Percentiles rank a stretch among this genome's conserved stretches.
Evolutionary conservation across 225 moss, liverwort and hornwort species (phyloP).

Genomic region (Pleurozium schreberi): DNA sequence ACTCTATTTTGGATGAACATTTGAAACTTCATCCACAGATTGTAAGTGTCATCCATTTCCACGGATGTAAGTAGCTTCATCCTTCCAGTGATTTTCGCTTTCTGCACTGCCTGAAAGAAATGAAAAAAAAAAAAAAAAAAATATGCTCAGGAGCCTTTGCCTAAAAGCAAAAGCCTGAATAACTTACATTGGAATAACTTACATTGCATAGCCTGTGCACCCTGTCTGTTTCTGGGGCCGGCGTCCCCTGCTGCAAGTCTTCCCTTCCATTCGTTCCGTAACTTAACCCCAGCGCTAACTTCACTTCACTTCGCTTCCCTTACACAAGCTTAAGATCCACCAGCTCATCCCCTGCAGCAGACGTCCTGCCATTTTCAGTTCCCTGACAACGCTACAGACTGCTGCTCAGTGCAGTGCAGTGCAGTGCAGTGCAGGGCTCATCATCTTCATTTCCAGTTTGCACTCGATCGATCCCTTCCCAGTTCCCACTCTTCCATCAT

Average conservation of each 20-base stretch:
- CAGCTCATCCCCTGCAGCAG: background rate
- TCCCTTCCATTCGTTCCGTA: background rate
- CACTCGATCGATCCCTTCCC: background rate
- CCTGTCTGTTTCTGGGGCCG: background rate
- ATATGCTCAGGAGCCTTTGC: background rate
- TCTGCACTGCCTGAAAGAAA: too few relatives aligned
- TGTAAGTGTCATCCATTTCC: too few relatives aligned
- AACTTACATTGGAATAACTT: too few relatives aligned
- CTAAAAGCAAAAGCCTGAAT: background rate
- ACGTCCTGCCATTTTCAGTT: background rate
- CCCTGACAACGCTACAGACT: background rate
- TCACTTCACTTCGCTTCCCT: background rate
- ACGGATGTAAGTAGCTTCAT: too few relatives aligned
- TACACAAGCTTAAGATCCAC: background rate
- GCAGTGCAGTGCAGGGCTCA: background rate
- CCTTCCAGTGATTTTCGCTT: too few relatives aligned
- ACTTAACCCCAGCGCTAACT: background rate
- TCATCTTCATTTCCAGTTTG: too few relatives aligned
- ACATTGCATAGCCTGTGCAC: background rate
- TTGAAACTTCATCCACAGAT: too few relatives aligned
- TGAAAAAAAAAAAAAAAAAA: too few relatives aligned
- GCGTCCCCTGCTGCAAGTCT: background rate
- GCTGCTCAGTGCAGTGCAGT: too few relatives aligned
- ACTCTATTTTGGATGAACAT: too few relatives aligned
- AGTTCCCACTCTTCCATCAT: background rate